Base-by-base conservation (phyloP, 176 grass and related monocot genomes). In the Carex littledalei region DNA sequence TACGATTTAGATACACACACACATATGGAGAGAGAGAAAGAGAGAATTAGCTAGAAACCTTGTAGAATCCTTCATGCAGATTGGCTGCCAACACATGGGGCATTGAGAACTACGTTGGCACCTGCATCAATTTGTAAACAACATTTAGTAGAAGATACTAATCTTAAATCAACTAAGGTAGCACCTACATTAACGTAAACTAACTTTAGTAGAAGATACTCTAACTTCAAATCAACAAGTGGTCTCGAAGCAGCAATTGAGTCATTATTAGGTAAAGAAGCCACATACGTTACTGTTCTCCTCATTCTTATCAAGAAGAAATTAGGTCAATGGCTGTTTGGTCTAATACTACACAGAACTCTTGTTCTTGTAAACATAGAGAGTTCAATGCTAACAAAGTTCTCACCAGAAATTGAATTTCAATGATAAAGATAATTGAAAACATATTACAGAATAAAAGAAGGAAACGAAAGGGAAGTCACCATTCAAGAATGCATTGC, bases 401-500 rank as follows among this genome's bases (percentile, higher is more conserved):
- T 69, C 8, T 3, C 1, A 74, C 79, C 13, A 45, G 55, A 86
- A 43, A 84, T 35, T 29, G 21, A 39, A 16, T 59, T 20, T 53
- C 61, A 67, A 74, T 37, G 14, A 74, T 57, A 21, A 32, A 77
- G 81, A 60, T 69, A 18, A 70, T 80, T 3, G 15, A 18, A 34
- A 7, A 15, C 55, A 73, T 89, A 18, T 81, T 77, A 67, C 52
- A 39, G 50, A 80, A 78, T 45, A 63, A 83, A 69, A 34, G 16
- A 83, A 67, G 4, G 60, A 45, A 24, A 1, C 1, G 80, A 4
- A 64, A 60, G 15, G 41, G 32, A 84, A 86, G 68, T 67, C 94
- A 98, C 96, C 96, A 98, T 89, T 98, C 96, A 78, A 98, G 96
- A 92, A 98, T 95, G 86, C 96, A 98, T 74, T 98, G 96, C 59